Conservation (phyloP, 2,329 filamentous ascomycete species). For the Colletotrichum cuscutae region DNA sequence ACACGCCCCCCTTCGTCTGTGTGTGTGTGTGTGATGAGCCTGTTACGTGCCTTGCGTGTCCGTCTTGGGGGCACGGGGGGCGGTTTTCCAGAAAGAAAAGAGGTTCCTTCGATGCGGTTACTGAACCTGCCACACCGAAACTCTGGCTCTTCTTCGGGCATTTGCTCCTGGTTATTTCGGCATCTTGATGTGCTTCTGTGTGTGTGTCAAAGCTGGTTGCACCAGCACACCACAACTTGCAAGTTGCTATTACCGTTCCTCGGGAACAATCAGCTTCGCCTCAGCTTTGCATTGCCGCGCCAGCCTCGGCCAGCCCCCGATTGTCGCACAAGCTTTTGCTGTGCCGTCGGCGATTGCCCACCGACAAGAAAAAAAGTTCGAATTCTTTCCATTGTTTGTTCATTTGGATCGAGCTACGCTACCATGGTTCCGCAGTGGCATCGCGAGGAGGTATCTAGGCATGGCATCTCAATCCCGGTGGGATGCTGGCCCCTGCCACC, state of each 20-base stretch:
- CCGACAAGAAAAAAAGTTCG: background rate
- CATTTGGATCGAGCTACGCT: background rate
- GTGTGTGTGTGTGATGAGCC: background rate
- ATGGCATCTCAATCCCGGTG: constrained; percentile 5
- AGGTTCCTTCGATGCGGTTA: constrained; percentile 19
- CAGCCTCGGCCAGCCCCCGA: constrained; percentile 25
- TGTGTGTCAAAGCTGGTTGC: background rate
- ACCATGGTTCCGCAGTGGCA: background rate
- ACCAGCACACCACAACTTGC: background rate
- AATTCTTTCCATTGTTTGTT: background rate
- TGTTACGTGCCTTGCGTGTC: background rate
- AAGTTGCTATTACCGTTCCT: background rate
- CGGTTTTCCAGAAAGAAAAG: constrained; percentile 16
- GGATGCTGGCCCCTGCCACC: constrained; percentile 11
- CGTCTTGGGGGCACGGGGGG: background rate
- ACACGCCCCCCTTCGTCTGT: background rate
- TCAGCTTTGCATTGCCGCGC: constrained; percentile 21
- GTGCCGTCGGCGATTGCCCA: constrained; percentile 6
- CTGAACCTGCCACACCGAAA: constrained; percentile 20
- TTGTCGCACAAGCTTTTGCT: constrained; percentile 10
- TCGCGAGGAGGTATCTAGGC: background rate
- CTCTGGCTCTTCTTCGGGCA: constrained; percentile 19
- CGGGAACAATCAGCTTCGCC: constrained; percentile 13
- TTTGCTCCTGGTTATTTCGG: constrained; percentile 15
- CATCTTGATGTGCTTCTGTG: background rate